Evolutionary conservation across 2,329 filamentous ascomycete species (phyloP).

Genomic region (Aureobasidium sp.): DNA sequence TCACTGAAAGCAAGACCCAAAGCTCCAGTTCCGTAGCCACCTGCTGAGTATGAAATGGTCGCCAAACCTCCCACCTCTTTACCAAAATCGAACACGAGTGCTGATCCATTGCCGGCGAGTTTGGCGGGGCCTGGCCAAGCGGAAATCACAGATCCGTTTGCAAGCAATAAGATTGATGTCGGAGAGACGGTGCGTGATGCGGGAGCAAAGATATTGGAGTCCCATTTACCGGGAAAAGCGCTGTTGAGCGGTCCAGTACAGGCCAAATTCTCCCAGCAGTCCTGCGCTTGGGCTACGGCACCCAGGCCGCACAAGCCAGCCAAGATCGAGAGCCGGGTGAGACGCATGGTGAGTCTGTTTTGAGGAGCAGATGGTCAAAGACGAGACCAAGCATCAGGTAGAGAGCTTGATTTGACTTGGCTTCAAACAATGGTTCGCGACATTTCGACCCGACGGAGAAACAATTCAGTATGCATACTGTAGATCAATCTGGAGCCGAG

Average conservation of each 20-base stretch:
- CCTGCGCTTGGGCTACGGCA: conserved; percentile 12
- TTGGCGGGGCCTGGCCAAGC: conserved; percentile 27
- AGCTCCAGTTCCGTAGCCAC: conserved; percentile 30
- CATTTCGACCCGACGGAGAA: conserved; percentile 5
- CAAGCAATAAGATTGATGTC: conserved; percentile 35
- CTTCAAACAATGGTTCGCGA: not conserved
- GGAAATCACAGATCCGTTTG: conserved; percentile 29
- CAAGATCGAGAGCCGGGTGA: not conserved
- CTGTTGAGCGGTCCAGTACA: conserved; percentile 46
- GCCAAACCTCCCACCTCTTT: conserved; percentile 52
- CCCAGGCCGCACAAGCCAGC: not conserved
- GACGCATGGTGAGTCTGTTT: not conserved
- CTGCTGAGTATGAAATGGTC: conserved; percentile 43
- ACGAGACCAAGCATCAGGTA: not conserved
- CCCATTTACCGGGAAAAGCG: conserved; percentile 53
- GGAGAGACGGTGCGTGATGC: conserved; percentile 45
- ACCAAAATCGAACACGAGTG: conserved; percentile 54
- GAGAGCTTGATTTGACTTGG: conserved; percentile 8
- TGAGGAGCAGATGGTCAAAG: not conserved
- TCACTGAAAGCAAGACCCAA: conserved; percentile 38
- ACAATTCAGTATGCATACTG: not conserved
- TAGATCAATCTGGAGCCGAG: conserved; percentile 3
- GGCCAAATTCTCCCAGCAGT: conserved; percentile 50
- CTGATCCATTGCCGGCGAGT: conserved; percentile 43
- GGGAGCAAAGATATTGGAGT: conserved; percentile 52